Evolutionary conservation across 768 basidiomycete genomes (phyloP).

Genomic region (Tubosaeta brunneosetosa): DNA sequence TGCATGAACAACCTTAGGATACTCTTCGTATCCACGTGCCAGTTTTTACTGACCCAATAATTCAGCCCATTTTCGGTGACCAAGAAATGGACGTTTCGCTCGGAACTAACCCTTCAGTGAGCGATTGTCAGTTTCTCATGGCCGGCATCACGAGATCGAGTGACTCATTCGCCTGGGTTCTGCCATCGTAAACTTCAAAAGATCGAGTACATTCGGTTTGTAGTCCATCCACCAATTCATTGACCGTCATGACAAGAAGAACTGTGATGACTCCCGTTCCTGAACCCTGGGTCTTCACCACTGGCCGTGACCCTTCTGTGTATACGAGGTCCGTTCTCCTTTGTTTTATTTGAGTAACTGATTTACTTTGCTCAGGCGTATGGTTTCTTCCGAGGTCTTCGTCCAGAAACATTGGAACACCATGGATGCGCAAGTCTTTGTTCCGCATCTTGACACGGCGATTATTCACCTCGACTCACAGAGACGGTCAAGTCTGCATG

Average conservation of each 20-base stretch:
- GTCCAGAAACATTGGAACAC: conserved; percentile 10
- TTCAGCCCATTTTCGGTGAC: not conserved
- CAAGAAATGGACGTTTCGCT: too few species aligned
- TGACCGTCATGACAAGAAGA: conserved; percentile 1
- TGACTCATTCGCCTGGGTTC: not conserved
- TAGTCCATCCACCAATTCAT: not conserved
- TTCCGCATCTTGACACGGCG: not conserved
- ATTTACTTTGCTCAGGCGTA: not conserved
- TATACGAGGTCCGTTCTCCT: conserved; percentile 15
- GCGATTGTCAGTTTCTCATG: too few species aligned
- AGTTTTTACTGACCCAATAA: not conserved
- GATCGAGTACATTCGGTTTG: not conserved
- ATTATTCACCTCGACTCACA: too few species aligned
- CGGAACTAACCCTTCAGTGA: not conserved
- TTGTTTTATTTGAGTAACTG: too few species aligned
- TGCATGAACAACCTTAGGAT: not conserved
- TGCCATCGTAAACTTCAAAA: not conserved
- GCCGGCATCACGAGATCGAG: not conserved
- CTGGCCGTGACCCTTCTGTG: conserved; percentile 3
- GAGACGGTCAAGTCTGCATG: conserved; percentile 16
- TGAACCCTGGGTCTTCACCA: conserved; percentile 6
- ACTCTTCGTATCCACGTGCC: not conserved
- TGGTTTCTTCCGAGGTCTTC: conserved; percentile 16
- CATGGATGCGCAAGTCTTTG: conserved; percentile 11
- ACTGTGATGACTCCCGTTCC: not conserved